Conservation (phyloP, 2,329 filamentous ascomycete species). For the Talaromyces atroroseus region DNA sequence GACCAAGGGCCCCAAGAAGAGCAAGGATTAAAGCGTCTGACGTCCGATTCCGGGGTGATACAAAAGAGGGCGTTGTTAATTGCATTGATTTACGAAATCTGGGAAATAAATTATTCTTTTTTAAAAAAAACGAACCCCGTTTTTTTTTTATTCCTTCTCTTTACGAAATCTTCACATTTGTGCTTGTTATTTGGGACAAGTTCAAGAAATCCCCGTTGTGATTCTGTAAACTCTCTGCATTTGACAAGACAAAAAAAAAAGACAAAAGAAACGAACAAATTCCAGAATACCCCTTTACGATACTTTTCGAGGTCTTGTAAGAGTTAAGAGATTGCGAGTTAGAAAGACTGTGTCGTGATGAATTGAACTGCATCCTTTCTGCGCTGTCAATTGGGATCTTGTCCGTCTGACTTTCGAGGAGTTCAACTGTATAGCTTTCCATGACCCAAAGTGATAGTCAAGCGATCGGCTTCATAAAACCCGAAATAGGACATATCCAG, state of each 20-base stretch:
- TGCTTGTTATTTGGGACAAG: not conserved
- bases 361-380: not conserved
- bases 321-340: no score
- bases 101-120: conserved; percentile 5
- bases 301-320: not conserved
- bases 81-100: conserved; percentile 13
- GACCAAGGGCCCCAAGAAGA: conserved; percentile 97
- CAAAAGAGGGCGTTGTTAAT: conserved; percentile 12
- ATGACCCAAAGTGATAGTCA: no score
- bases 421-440: no score
- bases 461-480: no score
- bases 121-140: not conserved
- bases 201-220: not conserved
- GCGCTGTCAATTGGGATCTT: no score
- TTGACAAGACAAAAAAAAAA: not conserved
- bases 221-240: not conserved
- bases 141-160: no score
- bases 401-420: no score
- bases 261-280: not conserved
- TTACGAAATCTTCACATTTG: not conserved
- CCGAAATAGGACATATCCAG: no score
- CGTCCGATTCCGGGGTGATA: conserved; percentile 6
- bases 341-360: no score
- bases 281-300: not conserved
- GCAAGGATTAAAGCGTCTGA: conserved; percentile 59